Evolutionary conservation across 2,329 filamentous ascomycete genomes (phyloP), one percentile per base, ranked within the genome.

Genomic region (Cladorrhinum sp.): DNA sequence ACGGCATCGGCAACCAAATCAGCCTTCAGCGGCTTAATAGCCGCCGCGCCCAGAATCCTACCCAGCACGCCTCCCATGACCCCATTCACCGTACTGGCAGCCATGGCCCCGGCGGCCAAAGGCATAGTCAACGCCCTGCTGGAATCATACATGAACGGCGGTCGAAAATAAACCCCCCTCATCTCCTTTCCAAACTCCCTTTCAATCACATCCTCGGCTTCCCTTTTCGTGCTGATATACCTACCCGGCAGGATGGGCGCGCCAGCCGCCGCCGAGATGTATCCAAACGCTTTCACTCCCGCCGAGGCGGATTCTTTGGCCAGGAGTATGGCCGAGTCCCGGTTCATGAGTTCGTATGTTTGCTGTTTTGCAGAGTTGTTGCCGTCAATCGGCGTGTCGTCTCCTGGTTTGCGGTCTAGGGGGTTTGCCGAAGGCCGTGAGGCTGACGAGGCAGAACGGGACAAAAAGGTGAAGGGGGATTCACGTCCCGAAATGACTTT

Each of bases 291-390:
- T 18, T 81, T 77, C 14, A 88, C 87, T 36, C 85, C 81, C 62
- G 86, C 84, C 33, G 77, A 77, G 24, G 82, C 82, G 1, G 92
- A 87, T 72, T 94, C 90, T 70, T 88, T 86, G 14, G 94, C 95
- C 14, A 97, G 82, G 58, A 88, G 84, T 63, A 98, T 86, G 53
- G 94, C 94, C 77, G 80, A 86, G 77, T 98, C 94, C 60, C 95
- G 85, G 77, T 99, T 99, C 92, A 99, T 97, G 63, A 92, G 82
- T 79, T 98, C 95, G 78, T 99, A 99, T 18, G 94, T 97, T 69
- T n/a, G n/a, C n/a, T n/a, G n/a, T n/a, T n/a, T n/a, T n/a, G n/a
- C n/a, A n/a, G n/a, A 96, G 81, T 76, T 95, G 57, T 24, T 18
- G 90, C 20, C 30, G 12, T 28, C 20, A 1, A 50, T 8, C 6